A percentile compares a stretch with the other conserved stretches of the same genome.
Conservation (phyloP, 495 filamentous ascomycete genomes). For the Talaromyces stipitatus region DNA sequence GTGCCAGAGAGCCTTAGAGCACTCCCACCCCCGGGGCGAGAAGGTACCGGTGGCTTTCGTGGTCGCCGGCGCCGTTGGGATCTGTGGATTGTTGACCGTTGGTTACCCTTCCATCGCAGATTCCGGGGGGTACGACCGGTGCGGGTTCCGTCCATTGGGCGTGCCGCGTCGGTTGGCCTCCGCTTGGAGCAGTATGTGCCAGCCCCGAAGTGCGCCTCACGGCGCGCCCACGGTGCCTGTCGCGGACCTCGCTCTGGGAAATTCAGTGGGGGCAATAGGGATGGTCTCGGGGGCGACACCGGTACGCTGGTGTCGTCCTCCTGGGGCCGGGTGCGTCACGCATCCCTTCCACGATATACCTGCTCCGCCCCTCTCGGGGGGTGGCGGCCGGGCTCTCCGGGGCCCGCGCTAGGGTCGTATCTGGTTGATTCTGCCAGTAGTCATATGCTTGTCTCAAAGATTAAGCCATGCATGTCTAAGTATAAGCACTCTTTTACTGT, state of each 20-base stretch:
- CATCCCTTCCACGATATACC: conserved; percentile 12
- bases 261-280: conserved; percentile 41
- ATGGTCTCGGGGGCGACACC: conserved; percentile 21
- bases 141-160: conserved; percentile 24
- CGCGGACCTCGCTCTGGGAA: conserved; percentile 30
- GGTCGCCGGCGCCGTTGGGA: conserved; percentile 27
- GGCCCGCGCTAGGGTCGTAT: conserved; percentile 30
- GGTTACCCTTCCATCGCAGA: conserved; percentile 32
- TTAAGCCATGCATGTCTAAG: conserved; percentile 69
- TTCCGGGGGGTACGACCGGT: conserved; percentile 31
- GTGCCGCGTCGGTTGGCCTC: conserved; percentile 25
- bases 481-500: conserved; percentile 59
- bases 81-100: conserved; percentile 46
- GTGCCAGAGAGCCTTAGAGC: background rate
- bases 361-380: conserved; percentile 13
- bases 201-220: conserved; percentile 10
- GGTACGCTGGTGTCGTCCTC: conserved; percentile 12
- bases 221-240: conserved; percentile 10
- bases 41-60: conserved; percentile 5
- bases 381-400: conserved; percentile 1
- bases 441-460: conserved; percentile 69
- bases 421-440: conserved; percentile 66
- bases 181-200: conserved; percentile 29
- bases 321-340: conserved; percentile 11
- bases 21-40: background rate